Percentiles rank a stretch among this genome's conserved stretches.
These are phyloP conservation scores for Stenocarpella maydis DNA, from an alignment of 2,329 filamentous ascomycete genomes.

Conservation along the genomic window DNA sequence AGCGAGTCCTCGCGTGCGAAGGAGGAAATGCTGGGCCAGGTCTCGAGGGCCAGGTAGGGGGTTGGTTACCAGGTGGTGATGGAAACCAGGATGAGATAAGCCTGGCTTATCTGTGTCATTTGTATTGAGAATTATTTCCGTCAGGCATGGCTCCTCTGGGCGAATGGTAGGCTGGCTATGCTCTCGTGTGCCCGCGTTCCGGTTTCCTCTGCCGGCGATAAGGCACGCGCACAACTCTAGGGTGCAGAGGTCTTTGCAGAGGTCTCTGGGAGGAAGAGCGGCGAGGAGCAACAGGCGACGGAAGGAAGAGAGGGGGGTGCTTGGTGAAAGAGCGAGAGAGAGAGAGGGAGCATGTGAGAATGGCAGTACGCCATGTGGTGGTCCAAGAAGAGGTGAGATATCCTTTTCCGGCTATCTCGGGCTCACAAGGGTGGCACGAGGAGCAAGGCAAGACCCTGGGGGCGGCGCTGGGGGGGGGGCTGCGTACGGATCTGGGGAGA, in stretches of 20 bases:
- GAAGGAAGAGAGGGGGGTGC: not conserved
- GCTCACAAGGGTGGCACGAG: not conserved
- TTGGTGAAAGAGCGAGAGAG: not conserved
- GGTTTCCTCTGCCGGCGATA: conserved; percentile 3
- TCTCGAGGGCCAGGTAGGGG: conserved; percentile 29
- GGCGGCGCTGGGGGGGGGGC: conserved; percentile 1
- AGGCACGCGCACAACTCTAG: conserved; percentile 1
- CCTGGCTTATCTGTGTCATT: conserved; percentile 67
- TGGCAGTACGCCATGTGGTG: conserved; percentile 7
- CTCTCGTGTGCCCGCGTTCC: conserved; percentile 2
- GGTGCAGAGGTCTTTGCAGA: not conserved
- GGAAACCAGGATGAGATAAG: conserved; percentile 64
- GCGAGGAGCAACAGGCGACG: not conserved
- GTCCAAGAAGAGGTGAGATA: conserved; percentile 19
- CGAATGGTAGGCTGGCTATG: conserved; percentile 18
- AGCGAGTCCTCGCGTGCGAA: conserved; percentile 5
- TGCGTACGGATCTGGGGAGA: conserved; percentile 8
- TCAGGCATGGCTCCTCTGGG: conserved; percentile 23
- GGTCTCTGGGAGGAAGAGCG: not conserved
- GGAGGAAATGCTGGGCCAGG: conserved; percentile 14
- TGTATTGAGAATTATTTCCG: conserved; percentile 41
- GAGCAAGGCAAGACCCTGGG: conserved; percentile 16
- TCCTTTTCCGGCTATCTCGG: conserved; percentile 1
- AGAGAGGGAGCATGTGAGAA: conserved; percentile 27
- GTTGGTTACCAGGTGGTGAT: conserved; percentile 59